Evolutionary conservation across 169 alveolate species (phyloP).

Genomic region (Plasmodium fragile): DNA sequence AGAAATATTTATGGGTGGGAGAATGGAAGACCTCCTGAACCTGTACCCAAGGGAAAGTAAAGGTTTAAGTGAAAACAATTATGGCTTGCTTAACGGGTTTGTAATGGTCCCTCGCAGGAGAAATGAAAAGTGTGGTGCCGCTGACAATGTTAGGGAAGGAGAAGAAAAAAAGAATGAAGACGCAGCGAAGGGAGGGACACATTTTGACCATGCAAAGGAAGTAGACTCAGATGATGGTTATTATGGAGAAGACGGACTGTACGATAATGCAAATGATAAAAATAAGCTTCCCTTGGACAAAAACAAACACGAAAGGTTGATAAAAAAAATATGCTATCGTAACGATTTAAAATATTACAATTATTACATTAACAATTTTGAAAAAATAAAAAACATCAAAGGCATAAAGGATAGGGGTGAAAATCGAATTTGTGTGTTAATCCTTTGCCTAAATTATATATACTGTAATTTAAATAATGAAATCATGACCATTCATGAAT

Average conservation of each 20-base stretch:
- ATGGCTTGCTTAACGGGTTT: neutral
- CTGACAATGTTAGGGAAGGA: neutral
- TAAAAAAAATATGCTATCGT: conserved; percentile 56
- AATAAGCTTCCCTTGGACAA: conserved; percentile 11
- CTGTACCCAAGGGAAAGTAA: neutral
- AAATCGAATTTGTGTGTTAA: conserved; percentile 67
- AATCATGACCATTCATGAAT: conserved; percentile 62
- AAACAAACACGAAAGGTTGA: conserved; percentile 26
- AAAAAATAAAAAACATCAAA: conserved; percentile 63
- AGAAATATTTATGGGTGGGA: neutral
- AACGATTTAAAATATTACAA: conserved; percentile 49
- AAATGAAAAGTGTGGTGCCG: neutral
- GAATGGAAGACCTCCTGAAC: neutral
- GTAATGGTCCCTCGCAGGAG: neutral
- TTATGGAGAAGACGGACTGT: conserved; percentile 16
- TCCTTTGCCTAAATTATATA: conserved; percentile 55
- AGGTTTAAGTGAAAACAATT: neutral
- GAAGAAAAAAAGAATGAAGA: neutral
- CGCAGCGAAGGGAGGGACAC: neutral
- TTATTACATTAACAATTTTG: conserved; percentile 61
- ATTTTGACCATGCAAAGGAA: neutral
- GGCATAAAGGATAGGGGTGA: conserved; percentile 60
- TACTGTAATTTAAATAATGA: conserved; percentile 70
- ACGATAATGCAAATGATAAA: neutral
- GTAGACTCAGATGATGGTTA: neutral